phyloP scores from a whole-genome alignment of 192 early-diverging fungal genomes.

The Umbelopsis sp. region DNA sequence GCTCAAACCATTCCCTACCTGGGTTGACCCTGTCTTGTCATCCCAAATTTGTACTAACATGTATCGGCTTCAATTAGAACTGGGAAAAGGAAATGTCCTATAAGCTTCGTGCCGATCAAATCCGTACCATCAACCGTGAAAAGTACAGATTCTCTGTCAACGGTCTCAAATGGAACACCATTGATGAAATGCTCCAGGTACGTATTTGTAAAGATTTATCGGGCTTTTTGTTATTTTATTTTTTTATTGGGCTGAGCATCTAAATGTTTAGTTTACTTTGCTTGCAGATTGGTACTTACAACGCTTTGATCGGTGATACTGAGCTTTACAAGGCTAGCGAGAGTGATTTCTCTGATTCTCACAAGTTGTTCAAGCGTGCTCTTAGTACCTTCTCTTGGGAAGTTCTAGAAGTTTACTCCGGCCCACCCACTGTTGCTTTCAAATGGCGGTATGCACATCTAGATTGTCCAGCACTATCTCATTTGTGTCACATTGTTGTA shows the following conservation, averaged over 20 bases:
- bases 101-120: slow-evolving; percentile 41
- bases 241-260: background rate
- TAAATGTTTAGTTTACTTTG: background rate
- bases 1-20: background rate
- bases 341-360: slow-evolving; percentile 44
- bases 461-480: background rate
- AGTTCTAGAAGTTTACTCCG: slow-evolving; percentile 44
- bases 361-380: slow-evolving; percentile 43
- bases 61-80: slow-evolving; percentile 32
- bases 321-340: slow-evolving; percentile 46
- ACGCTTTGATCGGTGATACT: slow-evolving; percentile 47
- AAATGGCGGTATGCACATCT: slow-evolving; percentile 39
- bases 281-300: slow-evolving; percentile 43
- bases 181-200: slow-evolving; percentile 46
- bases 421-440: slow-evolving; percentile 48
- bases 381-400: slow-evolving; percentile 47
- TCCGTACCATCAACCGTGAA: slow-evolving; percentile 45
- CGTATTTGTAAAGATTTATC: background rate
- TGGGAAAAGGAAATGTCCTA: slow-evolving; percentile 52
- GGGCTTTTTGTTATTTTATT: background rate
- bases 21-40: background rate
- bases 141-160: slow-evolving; percentile 48
- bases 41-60: background rate
- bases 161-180: slow-evolving; percentile 39
- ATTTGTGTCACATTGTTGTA: background rate